phyloP scores from a whole-genome alignment of 768 basidiomycete species.

The Hygrocybe coccinea region DNA sequence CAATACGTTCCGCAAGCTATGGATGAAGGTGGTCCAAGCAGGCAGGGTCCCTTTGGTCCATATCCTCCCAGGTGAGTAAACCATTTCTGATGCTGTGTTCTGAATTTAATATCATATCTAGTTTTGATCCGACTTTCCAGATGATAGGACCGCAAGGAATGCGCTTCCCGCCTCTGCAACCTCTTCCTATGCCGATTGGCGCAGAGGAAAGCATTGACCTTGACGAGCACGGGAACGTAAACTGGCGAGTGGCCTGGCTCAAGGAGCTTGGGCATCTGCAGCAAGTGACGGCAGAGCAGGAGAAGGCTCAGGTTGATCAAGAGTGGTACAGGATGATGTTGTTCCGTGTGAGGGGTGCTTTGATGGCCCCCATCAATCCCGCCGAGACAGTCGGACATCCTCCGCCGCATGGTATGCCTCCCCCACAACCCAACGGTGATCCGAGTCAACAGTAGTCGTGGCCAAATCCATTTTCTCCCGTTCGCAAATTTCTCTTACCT shows the following conservation, averaged over 20 bases:
- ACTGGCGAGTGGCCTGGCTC: constrained; percentile 75
- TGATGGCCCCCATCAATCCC: constrained; percentile 58
- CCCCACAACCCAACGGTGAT: constrained; percentile 37
- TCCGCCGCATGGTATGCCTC: constrained; percentile 39
- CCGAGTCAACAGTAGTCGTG: constrained; percentile 37
- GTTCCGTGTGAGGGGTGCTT: constrained; percentile 65
- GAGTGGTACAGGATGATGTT: constrained; percentile 89
- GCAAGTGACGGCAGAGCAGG: constrained; percentile 74
- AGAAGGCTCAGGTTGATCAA: constrained; percentile 72
- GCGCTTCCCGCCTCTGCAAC: constrained; percentile 54
- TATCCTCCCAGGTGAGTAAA: constrained; percentile 55
- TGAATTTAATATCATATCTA: constrained; percentile 23
- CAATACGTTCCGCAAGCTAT: constrained; percentile 57
- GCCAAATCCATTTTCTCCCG: constrained; percentile 8
- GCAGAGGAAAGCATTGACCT: constrained; percentile 64
- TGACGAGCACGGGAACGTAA: constrained; percentile 74
- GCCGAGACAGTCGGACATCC: constrained; percentile 39
- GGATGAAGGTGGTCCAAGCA: constrained; percentile 59
- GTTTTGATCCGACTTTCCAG: constrained; percentile 75
- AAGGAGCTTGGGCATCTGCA: constrained; percentile 76
- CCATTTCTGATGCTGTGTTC: background rate
- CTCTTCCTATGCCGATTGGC: constrained; percentile 52
- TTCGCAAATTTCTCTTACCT: background rate
- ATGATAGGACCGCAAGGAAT: constrained; percentile 46
- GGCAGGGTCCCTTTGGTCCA: constrained; percentile 48